Percentiles rank a stretch among this genome's conserved stretches.
Evolutionary conservation across 495 filamentous ascomycete species (phyloP).

Genomic region (Aspergillus baeticus): DNA sequence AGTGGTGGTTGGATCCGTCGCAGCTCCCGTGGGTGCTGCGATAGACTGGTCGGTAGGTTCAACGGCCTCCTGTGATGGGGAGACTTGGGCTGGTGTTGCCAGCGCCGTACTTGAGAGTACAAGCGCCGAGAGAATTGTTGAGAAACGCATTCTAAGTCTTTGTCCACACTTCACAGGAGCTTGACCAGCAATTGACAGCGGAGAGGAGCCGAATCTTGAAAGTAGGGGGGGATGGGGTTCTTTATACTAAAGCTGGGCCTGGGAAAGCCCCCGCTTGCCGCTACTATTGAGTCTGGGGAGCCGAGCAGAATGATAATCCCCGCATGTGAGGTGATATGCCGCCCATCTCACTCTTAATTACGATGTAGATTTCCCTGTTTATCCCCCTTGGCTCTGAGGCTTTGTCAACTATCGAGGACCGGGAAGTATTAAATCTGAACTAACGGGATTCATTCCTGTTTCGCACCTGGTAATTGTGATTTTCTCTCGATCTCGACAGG

Average conservation of each 20-base stretch:
- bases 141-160: slow-evolving; percentile 32
- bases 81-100: slow-evolving; percentile 23
- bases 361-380: slow-evolving; percentile 10
- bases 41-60: slow-evolving; percentile 12
- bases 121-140: slow-evolving; percentile 28
- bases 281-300: slow-evolving; percentile 8
- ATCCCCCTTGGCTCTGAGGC: not conserved
- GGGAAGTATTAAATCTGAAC: not conserved
- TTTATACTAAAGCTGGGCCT: slow-evolving; percentile 23
- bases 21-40: slow-evolving; percentile 9
- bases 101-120: slow-evolving; percentile 31
- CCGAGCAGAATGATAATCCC: slow-evolving; percentile 22
- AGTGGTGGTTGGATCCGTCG: slow-evolving; percentile 8
- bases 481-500: slow-evolving; percentile 8
- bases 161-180: slow-evolving; percentile 13
- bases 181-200: slow-evolving; percentile 19
- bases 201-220: slow-evolving; percentile 1
- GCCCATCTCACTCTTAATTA: not conserved
- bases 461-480: slow-evolving; percentile 13
- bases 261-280: not conserved
- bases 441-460: slow-evolving; percentile 21
- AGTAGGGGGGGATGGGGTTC: slow-evolving; percentile 12
- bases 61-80: slow-evolving; percentile 17
- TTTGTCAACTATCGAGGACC: not conserved
- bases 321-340: slow-evolving; percentile 27